Percentiles rank a stretch among this genome's conserved stretches.
Conservation (phyloP, 257 asterid genomes). For the Ocimum tenuiflorum region DNA sequence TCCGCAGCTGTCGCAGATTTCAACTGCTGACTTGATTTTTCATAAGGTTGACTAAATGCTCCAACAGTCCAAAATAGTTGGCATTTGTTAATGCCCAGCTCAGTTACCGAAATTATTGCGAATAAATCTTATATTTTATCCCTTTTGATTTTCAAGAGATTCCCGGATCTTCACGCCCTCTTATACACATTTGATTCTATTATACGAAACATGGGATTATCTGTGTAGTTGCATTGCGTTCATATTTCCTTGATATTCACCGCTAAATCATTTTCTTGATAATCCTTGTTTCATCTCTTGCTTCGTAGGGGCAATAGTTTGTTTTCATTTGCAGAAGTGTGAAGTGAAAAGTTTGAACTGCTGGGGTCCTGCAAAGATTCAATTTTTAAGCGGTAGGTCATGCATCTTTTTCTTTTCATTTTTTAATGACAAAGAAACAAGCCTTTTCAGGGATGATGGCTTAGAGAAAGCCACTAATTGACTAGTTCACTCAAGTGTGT, state of each 20-base stretch:
- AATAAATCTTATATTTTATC: neutral
- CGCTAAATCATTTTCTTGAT: neutral
- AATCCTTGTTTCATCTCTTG: neutral
- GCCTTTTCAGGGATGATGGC: neutral
- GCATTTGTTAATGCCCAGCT: neutral
- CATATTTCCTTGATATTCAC: neutral
- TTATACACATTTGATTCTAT: conserved; percentile 2
- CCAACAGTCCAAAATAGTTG: neutral
- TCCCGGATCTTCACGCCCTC: conserved; percentile 10
- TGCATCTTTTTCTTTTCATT: neutral
- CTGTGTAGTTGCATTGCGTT: no score
- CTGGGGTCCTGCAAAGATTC: conserved; percentile 12
- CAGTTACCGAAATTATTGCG: neutral
- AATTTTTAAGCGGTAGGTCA: neutral
- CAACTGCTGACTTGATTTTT: neutral
- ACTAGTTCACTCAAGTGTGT: neutral
- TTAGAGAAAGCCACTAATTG: neutral
- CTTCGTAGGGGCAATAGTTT: neutral
- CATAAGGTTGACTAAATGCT: neutral
- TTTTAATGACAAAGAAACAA: neutral
- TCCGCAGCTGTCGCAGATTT: neutral
- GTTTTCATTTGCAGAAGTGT: neutral
- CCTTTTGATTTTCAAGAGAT: neutral
- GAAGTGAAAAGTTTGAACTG: neutral
- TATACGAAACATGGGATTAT: no score